A percentile compares a stretch with the other conserved stretches of the same genome.
Conservation (phyloP, 2,329 filamentous ascomycete species). For the Colletotrichum sidae region DNA sequence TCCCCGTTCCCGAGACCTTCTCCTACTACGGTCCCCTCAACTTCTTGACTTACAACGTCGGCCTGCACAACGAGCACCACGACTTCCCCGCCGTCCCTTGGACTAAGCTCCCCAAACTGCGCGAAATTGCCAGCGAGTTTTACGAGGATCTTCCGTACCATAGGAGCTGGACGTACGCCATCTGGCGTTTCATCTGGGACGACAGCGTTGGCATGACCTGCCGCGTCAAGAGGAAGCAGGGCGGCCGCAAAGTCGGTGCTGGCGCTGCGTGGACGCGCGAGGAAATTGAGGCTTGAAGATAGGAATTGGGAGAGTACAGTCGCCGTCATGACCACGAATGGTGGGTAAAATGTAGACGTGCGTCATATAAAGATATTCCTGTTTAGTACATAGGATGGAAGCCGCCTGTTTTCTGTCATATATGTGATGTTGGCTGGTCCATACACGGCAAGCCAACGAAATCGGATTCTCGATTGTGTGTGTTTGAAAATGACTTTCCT, state of each 20-base stretch:
- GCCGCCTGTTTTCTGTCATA: no score
- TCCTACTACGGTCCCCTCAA: slow-evolving; percentile 97
- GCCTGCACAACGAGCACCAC: slow-evolving; percentile 98
- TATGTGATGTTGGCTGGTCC: no score
- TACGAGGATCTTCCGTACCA: slow-evolving; percentile 90
- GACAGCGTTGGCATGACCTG: slow-evolving; percentile 90
- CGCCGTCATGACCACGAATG: background rate
- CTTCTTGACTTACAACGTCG: slow-evolving; percentile 94
- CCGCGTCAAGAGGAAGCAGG: slow-evolving; percentile 90
- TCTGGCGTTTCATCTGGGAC: slow-evolving; percentile 96
- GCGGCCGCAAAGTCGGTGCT: slow-evolving; percentile 70
- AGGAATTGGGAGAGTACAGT: background rate
- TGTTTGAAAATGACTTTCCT: background rate
- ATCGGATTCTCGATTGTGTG: background rate
- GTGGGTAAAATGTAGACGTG: background rate
- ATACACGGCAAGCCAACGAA: no score
- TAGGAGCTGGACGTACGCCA: slow-evolving; percentile 89
- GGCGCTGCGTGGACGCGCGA: slow-evolving; percentile 71
- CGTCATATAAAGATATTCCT: no score
- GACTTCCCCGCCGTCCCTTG: slow-evolving; percentile 98
- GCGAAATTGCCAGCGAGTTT: slow-evolving; percentile 87
- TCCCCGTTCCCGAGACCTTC: slow-evolving; percentile 90
- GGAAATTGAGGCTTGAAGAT: slow-evolving; percentile 72
- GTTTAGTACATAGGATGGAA: no score
- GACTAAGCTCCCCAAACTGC: slow-evolving; percentile 83